Evolutionary conservation across 176 grass and related monocot genomes (phyloP).

Genomic region (Lolium perenne): DNA sequence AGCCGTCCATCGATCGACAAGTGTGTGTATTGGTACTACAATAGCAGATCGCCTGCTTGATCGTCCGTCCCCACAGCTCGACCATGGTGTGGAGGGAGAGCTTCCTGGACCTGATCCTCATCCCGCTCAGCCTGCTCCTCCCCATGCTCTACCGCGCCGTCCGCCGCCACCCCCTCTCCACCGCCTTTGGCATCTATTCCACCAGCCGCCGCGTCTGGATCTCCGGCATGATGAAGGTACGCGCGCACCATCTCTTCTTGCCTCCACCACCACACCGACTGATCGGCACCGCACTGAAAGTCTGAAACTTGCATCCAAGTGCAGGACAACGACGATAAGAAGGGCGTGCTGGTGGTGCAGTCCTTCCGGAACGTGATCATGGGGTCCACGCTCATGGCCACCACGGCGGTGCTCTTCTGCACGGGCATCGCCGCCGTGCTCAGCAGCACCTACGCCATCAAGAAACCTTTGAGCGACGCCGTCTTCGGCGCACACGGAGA

Average conservation of each 20-base stretch:
- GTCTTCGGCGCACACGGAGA: slow-evolving; percentile 92
- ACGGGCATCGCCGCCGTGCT: slow-evolving; percentile 88
- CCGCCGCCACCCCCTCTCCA: slow-evolving; percentile 60
- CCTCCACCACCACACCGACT: neutral
- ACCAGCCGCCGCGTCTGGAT: slow-evolving; percentile 70
- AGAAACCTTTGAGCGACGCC: slow-evolving; percentile 79
- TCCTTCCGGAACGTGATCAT: slow-evolving; percentile 89
- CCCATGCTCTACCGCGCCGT: slow-evolving; percentile 64
- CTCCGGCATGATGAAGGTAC: slow-evolving; percentile 72
- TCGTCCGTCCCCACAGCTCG: neutral
- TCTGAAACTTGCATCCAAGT: neutral
- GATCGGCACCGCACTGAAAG: neutral
- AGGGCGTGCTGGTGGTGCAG: slow-evolving; percentile 88
- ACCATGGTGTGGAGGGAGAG: slow-evolving; percentile 80
- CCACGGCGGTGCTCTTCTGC: slow-evolving; percentile 91
- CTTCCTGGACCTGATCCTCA: slow-evolving; percentile 72
- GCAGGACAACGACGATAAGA: slow-evolving; percentile 84
- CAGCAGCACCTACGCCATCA: slow-evolving; percentile 92
- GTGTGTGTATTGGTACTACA: neutral
- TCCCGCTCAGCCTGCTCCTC: slow-evolving; percentile 68
- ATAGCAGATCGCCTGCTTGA: too few species aligned
- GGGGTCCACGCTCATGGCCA: slow-evolving; percentile 93
- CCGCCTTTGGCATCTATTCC: slow-evolving; percentile 73
- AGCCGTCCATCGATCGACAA: neutral
- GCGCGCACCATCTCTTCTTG: neutral